Evolutionary conservation across 805 yeast genomes (phyloP).

Genomic region (Huiozyma naganishii): DNA sequence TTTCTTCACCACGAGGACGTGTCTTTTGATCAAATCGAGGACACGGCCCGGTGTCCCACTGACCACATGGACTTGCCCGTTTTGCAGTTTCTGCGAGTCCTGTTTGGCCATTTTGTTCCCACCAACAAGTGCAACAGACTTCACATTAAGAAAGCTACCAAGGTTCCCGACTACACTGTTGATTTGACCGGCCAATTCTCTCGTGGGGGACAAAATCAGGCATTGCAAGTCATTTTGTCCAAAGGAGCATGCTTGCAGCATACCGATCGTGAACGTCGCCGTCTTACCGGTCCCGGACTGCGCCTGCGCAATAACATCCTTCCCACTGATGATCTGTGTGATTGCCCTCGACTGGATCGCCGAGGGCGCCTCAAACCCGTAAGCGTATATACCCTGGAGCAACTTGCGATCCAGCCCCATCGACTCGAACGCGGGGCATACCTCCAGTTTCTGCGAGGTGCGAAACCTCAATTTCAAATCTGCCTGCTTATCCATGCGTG

Average conservation of each 20-base stretch:
- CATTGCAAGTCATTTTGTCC: constrained; percentile 74
- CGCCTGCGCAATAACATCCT: constrained; percentile 95
- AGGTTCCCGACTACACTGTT: constrained; percentile 76
- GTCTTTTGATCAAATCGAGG: constrained; percentile 78
- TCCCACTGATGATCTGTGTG: constrained; percentile 83
- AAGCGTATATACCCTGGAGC: constrained; percentile 58
- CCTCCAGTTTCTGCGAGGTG: constrained; percentile 42
- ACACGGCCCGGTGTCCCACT: constrained; percentile 98
- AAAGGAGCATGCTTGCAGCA: constrained; percentile 76
- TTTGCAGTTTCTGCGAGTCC: constrained; percentile 63
- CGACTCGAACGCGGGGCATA: constrained; percentile 58
- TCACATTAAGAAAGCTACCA: constrained; percentile 80
- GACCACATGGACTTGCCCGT: constrained; percentile 74
- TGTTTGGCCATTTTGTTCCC: constrained; percentile 69
- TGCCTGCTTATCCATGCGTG: constrained; percentile 51
- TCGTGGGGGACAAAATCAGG: constrained; percentile 83
- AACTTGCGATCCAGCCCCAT: constrained; percentile 58
- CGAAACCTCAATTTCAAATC: constrained; percentile 54
- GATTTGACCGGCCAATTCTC: constrained; percentile 92
- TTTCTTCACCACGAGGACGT: constrained; percentile 60
- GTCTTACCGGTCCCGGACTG: constrained; percentile 99
- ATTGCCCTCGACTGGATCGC: constrained; percentile 97
- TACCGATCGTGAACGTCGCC: constrained; percentile 94
- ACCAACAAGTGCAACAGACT: constrained; percentile 88
- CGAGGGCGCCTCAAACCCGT: constrained; percentile 93